These are phyloP conservation scores for Phaffia australis DNA, from an alignment of 768 basidiomycete species.

Conservation along the genomic window DNA sequence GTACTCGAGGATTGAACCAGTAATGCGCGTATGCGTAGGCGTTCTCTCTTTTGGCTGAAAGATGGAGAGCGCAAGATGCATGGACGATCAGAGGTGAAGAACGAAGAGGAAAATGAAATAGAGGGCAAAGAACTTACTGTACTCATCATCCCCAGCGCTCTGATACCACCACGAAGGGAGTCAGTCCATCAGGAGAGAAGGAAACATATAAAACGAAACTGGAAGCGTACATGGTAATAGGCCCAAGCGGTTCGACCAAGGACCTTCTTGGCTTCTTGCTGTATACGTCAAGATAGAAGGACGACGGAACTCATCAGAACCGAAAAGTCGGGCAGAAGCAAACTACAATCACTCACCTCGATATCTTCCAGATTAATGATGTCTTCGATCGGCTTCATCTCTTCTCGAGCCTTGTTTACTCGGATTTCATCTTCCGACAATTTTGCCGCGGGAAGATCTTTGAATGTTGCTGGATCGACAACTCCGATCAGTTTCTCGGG, in stretches of 20 bases:
- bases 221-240: slow-evolving; percentile 37
- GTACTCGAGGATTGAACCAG: slow-evolving; percentile 35
- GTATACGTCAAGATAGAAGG: neutral
- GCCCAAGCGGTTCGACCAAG: slow-evolving; percentile 39
- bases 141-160: slow-evolving; percentile 21
- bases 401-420: slow-evolving; percentile 32
- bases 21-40: slow-evolving; percentile 35
- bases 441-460: slow-evolving; percentile 26
- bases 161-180: slow-evolving; percentile 1
- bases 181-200: neutral
- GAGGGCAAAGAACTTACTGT: neutral
- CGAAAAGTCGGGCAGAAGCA: neutral
- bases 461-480: slow-evolving; percentile 36
- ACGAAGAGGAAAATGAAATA: neutral
- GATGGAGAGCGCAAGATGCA: neutral
- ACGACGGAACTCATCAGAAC: too few species aligned
- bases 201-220: slow-evolving; percentile 30
- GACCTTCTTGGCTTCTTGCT: slow-evolving; percentile 36
- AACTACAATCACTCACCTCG: slow-evolving; percentile 27
- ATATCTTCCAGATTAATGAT: slow-evolving; percentile 40
- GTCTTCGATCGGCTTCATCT: slow-evolving; percentile 33
- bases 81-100: too few species aligned
- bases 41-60: slow-evolving; percentile 33
- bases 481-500: slow-evolving; percentile 34
- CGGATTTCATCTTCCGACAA: slow-evolving; percentile 37